phyloP scores from a whole-genome alignment of 495 filamentous ascomycete species.

The Penicillium argentinense region DNA sequence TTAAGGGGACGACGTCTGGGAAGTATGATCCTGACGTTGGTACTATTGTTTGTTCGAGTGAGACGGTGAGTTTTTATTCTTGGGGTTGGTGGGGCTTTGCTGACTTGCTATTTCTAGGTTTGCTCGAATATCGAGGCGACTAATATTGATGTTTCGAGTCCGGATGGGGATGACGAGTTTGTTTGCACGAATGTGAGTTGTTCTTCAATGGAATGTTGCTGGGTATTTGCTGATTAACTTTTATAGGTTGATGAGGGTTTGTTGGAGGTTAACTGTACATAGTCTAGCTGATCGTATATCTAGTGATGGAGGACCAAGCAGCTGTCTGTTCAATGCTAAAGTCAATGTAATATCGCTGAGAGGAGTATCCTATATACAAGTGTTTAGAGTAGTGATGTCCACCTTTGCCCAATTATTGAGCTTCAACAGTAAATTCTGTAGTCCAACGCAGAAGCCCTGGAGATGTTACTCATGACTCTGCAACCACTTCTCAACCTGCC shows the following conservation, averaged over 20 bases:
- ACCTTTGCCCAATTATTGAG: background rate
- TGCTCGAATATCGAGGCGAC: conserved; percentile 54
- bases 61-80: conserved; percentile 29
- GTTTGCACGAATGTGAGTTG: conserved; percentile 54
- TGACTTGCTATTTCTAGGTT: conserved; percentile 32
- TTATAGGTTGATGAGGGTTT: conserved; percentile 35
- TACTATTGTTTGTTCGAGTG: conserved; percentile 58
- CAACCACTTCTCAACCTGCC: background rate
- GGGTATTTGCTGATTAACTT: background rate
- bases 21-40: conserved; percentile 52
- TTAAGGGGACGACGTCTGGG: conserved; percentile 54
- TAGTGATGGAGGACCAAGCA: too few species aligned
- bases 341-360: too few species aligned
- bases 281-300: background rate
- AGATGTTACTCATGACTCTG: background rate
- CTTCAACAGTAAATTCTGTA: background rate
- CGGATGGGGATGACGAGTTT: conserved; percentile 47
- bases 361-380: too few species aligned
- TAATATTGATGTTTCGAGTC: conserved; percentile 53
- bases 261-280: conserved; percentile 45
- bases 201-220: background rate
- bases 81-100: background rate
- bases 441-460: background rate
- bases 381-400: too few species aligned
- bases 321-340: too few species aligned